Evolutionary conservation across 2,329 filamentous ascomycete species (phyloP), one percentile per base, ranked within the genome.

Genomic region (Chaetothyriales sp.): DNA sequence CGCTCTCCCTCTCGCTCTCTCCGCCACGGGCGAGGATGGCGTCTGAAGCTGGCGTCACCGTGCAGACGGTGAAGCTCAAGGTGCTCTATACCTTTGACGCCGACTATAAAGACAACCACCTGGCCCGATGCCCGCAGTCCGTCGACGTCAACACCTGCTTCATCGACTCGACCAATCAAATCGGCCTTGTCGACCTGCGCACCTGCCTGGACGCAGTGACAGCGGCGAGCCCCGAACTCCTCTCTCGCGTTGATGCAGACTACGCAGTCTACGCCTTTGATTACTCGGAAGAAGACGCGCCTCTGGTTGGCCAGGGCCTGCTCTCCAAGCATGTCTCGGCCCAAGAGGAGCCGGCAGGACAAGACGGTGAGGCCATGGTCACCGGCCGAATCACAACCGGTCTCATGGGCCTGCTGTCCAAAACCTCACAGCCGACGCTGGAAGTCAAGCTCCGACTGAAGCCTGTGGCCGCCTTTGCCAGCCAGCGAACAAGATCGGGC

Each of bases 181-280:
- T 98, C 59, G 92, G 92, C 57, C 77, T 95, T 49, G 80, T 95
- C 59, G 89, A 95, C 67, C 75, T 97, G 50, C 83, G 83, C 60
- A 83, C 84, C 56, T 97, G 92, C 68, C 80, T 95, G 46, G 82
- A 90, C 66, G 86, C 89, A 52, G 83, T 98, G 60, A 76, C 81
- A 22, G 70, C 75, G 47, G 78, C 80, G 49, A 97, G 92, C 65
- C 92, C 92, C 40, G 92, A 98, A 70, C 77, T 98, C 46, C 73
- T 89, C 46, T 79, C 80, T 64, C 74, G 84, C 73, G 65, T 83
- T 54, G 76, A 84, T 70, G 71, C 79, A 67, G 89, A 98, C 70
- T 98, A 92, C 70, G 92, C 89, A n/a, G 82, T 98, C 52, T 98
- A 98, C 69, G 89, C 90, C 28, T 87, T 88, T 71, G 92, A 98